Percentiles rank a stretch among this genome's conserved stretches.
phyloP scores from a whole-genome alignment of 2,329 filamentous ascomycete genomes.

The Gremmenia infestans region DNA sequence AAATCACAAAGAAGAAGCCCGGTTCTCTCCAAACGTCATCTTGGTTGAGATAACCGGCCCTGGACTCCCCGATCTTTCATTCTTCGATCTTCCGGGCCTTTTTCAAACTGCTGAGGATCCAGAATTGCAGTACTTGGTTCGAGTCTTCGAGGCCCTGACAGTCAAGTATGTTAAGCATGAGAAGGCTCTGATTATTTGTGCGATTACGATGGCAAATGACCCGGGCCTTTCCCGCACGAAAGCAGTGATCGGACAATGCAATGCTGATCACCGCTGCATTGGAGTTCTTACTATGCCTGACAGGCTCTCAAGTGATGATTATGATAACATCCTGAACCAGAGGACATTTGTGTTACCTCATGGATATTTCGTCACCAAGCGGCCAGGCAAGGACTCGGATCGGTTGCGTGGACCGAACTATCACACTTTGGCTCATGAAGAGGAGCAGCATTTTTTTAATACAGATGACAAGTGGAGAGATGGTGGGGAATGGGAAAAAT shows the following conservation, averaged over 20 bases:
- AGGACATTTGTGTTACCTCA: conserved; percentile 57
- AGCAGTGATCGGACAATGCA: conserved; percentile 53
- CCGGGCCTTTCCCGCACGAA: conserved; percentile 70
- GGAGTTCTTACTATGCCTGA: conserved; percentile 87
- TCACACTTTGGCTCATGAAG: conserved; percentile 41
- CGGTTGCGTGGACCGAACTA: conserved; percentile 21
- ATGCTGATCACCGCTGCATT: conserved; percentile 55
- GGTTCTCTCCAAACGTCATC: conserved; percentile 80
- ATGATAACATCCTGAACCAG: conserved; percentile 58
- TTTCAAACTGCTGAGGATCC: conserved; percentile 64
- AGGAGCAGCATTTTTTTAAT: conserved; percentile 48
- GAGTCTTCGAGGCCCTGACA: conserved; percentile 67
- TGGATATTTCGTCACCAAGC: conserved; percentile 76
- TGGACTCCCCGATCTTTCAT: conserved; percentile 66
- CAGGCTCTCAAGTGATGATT: conserved; percentile 57
- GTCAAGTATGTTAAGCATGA: conserved; percentile 63
- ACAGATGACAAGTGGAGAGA: conserved; percentile 38
- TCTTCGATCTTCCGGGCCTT: conserved; percentile 81
- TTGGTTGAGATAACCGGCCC: conserved; percentile 70
- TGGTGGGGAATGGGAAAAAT: conserved; percentile 32
- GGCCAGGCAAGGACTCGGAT: conserved; percentile 42
- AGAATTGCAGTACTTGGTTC: conserved; percentile 58
- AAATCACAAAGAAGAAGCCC: conserved; percentile 42
- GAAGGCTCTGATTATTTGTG: conserved; percentile 71
- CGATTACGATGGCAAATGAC: conserved; percentile 73